These are phyloP conservation scores for Aspergillus brunneoviolaceus DNA, from an alignment of 2,329 filamentous ascomycete species.

Conservation along the genomic window DNA sequence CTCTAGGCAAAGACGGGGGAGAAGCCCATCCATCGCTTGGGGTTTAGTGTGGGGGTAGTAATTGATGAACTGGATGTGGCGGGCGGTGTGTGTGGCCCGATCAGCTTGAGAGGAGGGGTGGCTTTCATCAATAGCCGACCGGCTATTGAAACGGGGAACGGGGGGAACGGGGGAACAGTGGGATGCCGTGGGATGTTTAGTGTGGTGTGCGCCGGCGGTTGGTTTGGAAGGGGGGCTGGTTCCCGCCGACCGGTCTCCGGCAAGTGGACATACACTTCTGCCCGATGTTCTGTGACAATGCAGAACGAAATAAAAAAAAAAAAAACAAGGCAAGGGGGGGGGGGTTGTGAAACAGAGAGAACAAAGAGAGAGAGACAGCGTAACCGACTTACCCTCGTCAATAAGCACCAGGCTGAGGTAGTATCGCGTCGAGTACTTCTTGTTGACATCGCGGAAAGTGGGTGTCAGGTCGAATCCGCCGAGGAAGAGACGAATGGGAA, in stretches of 20 bases:
- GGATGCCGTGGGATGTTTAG: slow-evolving; percentile 19
- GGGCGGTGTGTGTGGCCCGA: slow-evolving; percentile 16
- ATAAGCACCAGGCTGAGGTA: slow-evolving; percentile 95
- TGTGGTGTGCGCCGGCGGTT: not conserved
- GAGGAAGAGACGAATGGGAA: slow-evolving; percentile 93
- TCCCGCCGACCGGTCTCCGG: not conserved
- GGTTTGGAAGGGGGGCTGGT: too few relatives aligned
- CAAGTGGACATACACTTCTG: not conserved
- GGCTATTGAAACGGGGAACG: slow-evolving; percentile 28
- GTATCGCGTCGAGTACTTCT: slow-evolving; percentile 98
- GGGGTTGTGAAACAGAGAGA: not conserved
- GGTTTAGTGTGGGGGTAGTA: slow-evolving; percentile 35
- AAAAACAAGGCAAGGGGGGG: too few relatives aligned
- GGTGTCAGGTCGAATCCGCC: slow-evolving; percentile 97
- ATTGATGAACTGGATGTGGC: slow-evolving; percentile 14
- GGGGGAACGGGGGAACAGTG: not conserved
- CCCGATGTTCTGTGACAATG: not conserved
- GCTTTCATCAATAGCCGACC: slow-evolving; percentile 35
- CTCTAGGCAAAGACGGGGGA: not conserved
- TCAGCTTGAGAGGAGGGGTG: slow-evolving; percentile 24
- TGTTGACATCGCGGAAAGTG: slow-evolving; percentile 98
- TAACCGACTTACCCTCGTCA: slow-evolving; percentile 69
- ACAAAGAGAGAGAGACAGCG: not conserved
- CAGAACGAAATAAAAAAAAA: not conserved
- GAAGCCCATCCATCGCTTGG: slow-evolving; percentile 8